These are phyloP conservation scores for Papiliotrema flavescens DNA, from an alignment of 1,284 basidiomycete species.

Conservation along the genomic window DNA sequence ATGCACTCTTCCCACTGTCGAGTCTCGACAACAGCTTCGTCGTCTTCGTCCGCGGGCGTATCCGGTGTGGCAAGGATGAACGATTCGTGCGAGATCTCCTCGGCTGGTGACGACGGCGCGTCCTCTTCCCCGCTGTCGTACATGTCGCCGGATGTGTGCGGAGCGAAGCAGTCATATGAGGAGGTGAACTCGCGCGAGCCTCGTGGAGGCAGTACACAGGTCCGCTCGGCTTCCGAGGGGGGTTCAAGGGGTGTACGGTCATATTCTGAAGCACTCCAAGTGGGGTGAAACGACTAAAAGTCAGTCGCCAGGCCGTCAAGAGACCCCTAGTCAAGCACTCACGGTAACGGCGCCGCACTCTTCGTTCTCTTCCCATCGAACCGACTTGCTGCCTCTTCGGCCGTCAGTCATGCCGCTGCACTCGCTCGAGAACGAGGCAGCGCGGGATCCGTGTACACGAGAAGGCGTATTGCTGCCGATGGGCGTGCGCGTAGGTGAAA, in stretches of 20 bases:
- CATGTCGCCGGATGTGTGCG: neutral
- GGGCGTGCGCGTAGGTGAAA: slow-evolving; percentile 32
- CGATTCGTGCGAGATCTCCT: slow-evolving; percentile 12
- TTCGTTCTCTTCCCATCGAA: slow-evolving; percentile 35
- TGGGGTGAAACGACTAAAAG: slow-evolving; percentile 40
- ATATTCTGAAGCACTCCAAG: slow-evolving; percentile 47
- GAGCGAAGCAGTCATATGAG: slow-evolving; percentile 4
- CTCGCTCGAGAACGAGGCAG: neutral
- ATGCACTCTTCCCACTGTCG: slow-evolving; percentile 41
- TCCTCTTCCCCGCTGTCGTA: slow-evolving; percentile 8
- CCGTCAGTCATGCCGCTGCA: slow-evolving; percentile 8
- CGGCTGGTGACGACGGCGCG: slow-evolving; percentile 5
- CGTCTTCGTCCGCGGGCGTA: slow-evolving; percentile 11
- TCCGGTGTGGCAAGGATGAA: slow-evolving; percentile 11
- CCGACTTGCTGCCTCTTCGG: slow-evolving; percentile 34
- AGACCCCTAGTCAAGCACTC: slow-evolving; percentile 15
- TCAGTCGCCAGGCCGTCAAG: neutral
- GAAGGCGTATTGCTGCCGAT: slow-evolving; percentile 4
- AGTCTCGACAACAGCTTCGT: slow-evolving; percentile 17
- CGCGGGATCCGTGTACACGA: slow-evolving; percentile 18
- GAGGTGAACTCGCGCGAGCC: slow-evolving; percentile 31
- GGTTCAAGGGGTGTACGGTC: slow-evolving; percentile 50
- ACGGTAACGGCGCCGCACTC: slow-evolving; percentile 41
- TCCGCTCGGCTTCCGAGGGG: slow-evolving; percentile 44
- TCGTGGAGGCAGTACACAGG: slow-evolving; percentile 46